Evolutionary conservation across 345 rosid genomes (phyloP), one percentile per base, ranked within the genome.

Genomic region (Rhizophora apiculata): DNA sequence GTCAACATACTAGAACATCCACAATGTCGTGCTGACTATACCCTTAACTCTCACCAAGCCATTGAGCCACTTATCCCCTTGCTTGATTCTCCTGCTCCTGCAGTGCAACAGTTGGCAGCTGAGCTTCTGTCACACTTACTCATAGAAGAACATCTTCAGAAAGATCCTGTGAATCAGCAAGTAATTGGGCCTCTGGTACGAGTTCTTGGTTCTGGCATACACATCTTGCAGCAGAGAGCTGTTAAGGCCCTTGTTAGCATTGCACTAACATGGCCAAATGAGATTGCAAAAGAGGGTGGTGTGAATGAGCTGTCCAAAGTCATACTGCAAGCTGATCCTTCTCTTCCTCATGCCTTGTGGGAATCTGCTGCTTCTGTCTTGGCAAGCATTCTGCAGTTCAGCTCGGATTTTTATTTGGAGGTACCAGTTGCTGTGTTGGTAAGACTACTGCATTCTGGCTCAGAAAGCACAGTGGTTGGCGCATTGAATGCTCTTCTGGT

Each of bases 61-160:
- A 86, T 96, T 34, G 99, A 92, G 68, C 98, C 98, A 6, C 87
- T 96, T 71, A 89, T 93, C 71, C 97, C 98, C 11, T 84, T 96
- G 74, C 95, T 96, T 62, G 98, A 96, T 70, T 93, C 98, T 71
- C 78, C 90, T 49, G 92, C 92, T 72, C 93, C 96, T 56, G 97
- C 97, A 52, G 97, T 92, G 62, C 98, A 92, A 64, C 98, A 96
- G 75, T 76, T 92, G 85, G 96, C 98, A 57, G 98, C 99, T 60
- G 99, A 96, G 93, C 98, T 96, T 78, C 88, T 96, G 37, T 89
- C 99, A 16, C 95, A 96, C 80, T 81, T 96, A 24, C 93, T 96
- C 39, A 66, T 78, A 67, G 97, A 86, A 80, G 99, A 96, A 55
- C 87, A 84, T 84, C 93, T 96, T 67, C 97, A 89, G 83, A 92